Evolutionary conservation across 306 rosid species (phyloP).

Genomic region (Begonia fuchsioides): DNA sequence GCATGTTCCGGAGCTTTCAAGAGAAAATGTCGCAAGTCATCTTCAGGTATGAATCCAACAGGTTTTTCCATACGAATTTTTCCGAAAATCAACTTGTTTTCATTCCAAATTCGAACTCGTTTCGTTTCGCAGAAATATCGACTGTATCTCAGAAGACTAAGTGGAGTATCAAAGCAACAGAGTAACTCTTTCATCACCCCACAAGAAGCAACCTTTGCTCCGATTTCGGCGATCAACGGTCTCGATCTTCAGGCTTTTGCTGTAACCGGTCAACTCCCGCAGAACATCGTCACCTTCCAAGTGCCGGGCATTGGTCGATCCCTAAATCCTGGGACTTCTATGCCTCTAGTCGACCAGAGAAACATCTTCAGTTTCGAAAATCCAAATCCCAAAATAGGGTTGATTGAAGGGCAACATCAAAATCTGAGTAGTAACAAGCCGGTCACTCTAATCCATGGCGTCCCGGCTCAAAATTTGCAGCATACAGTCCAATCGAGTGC

Average conservation of each 20-base stretch:
- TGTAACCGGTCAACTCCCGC: conserved; percentile 68
- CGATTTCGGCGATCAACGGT: conserved; percentile 65
- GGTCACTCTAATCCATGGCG: conserved; percentile 75
- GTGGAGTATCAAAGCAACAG: conserved; percentile 82
- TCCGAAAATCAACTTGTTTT: not conserved
- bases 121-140: conserved; percentile 68
- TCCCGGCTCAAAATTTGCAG: conserved; percentile 57
- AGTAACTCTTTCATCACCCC: conserved; percentile 52
- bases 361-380: conserved; percentile 89
- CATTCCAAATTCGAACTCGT: not conserved
- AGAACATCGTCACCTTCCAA: conserved; percentile 86
- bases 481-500: conserved; percentile 30
- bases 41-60: conserved; percentile 60
- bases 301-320: conserved; percentile 83
- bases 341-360: conserved; percentile 82
- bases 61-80: too few relatives aligned
- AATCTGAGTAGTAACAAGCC: conserved; percentile 43
- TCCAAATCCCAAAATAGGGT: conserved; percentile 85
- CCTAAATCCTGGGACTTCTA: conserved; percentile 41
- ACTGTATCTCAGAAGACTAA: conserved; percentile 74
- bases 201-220: conserved; percentile 64
- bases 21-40: conserved; percentile 99
- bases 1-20: conserved; percentile 97
- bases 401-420: conserved; percentile 74
- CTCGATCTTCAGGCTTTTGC: conserved; percentile 76